Percentiles rank a stretch among this genome's conserved stretches.
These are phyloP conservation scores for Solanum neorickii DNA, from an alignment of 257 asterid species.

Conservation along the genomic window DNA sequence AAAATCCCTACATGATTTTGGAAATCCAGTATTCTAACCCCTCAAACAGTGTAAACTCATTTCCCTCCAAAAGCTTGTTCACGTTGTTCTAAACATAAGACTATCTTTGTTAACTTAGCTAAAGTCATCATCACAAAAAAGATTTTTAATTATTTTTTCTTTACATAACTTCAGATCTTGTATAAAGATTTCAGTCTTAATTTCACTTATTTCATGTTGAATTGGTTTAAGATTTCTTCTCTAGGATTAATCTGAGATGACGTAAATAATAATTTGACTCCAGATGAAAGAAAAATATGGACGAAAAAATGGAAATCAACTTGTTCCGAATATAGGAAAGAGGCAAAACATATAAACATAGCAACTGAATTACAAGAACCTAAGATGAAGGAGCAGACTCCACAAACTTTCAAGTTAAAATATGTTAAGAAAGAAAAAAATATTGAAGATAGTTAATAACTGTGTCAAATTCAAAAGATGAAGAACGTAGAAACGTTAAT, in stretches of 20 bases:
- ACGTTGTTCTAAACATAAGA: neutral
- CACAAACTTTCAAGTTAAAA: neutral
- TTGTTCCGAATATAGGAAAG: neutral
- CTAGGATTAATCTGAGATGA: neutral
- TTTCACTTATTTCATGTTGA: neutral
- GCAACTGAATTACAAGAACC: neutral
- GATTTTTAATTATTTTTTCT: no score
- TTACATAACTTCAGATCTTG: neutral
- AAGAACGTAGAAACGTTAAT: neutral
- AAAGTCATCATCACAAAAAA: neutral
- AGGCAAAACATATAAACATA: neutral
- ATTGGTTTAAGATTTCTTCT: neutral
- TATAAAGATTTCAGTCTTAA: neutral
- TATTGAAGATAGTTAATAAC: neutral
- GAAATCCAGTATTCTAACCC: neutral
- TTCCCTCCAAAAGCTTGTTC: neutral
- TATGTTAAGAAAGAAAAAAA: neutral
- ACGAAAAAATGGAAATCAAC: neutral
- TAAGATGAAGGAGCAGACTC: neutral
- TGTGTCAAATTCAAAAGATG: neutral
- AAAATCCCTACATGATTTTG: neutral
- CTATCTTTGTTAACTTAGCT: neutral
- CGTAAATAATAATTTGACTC: neutral
- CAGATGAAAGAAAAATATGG: neutral
- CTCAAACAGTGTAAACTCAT: neutral